Evolutionary conservation across 1,284 basidiomycete genomes (phyloP).

Genomic region (Ganoderma lucidum): DNA sequence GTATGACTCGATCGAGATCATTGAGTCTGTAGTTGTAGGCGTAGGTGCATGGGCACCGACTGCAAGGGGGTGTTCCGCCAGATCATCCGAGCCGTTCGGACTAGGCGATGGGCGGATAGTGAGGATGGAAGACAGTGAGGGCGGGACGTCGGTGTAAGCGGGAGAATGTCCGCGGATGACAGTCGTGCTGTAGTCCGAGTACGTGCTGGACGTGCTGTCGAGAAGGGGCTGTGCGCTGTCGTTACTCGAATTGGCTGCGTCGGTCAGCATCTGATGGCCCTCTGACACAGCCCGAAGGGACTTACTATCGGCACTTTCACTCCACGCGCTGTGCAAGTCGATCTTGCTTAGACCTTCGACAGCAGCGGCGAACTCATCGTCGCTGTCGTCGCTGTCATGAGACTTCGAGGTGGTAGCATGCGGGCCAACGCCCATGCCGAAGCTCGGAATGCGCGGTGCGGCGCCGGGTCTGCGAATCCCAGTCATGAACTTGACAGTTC

Average conservation of each 20-base stretch:
- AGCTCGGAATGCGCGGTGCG: slow-evolving; percentile 85
- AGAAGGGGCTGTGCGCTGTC: slow-evolving; percentile 65
- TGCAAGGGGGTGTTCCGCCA: slow-evolving; percentile 33
- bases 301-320: slow-evolving; percentile 50
- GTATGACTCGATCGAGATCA: slow-evolving; percentile 72
- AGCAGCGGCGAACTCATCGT: slow-evolving; percentile 76
- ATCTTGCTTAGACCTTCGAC: slow-evolving; percentile 64
- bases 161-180: slow-evolving; percentile 60
- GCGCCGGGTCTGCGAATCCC: slow-evolving; percentile 61
- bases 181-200: slow-evolving; percentile 73
- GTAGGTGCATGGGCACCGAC: slow-evolving; percentile 38
- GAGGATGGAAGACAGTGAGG: slow-evolving; percentile 75
- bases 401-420: slow-evolving; percentile 50
- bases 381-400: slow-evolving; percentile 64
- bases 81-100: slow-evolving; percentile 48
- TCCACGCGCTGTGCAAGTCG: slow-evolving; percentile 59
- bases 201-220: slow-evolving; percentile 51
- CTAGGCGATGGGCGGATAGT: slow-evolving; percentile 68
- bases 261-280: slow-evolving; percentile 8
- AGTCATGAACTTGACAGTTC: slow-evolving; percentile 84
- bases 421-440: slow-evolving; percentile 77
- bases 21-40: slow-evolving; percentile 47
- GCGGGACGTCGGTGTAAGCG: slow-evolving; percentile 52
- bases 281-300: slow-evolving; percentile 18
- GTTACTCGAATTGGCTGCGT: slow-evolving; percentile 45